Evolutionary conservation across 331 rosid genomes (phyloP).

Genomic region (Acacia pycnantha): DNA sequence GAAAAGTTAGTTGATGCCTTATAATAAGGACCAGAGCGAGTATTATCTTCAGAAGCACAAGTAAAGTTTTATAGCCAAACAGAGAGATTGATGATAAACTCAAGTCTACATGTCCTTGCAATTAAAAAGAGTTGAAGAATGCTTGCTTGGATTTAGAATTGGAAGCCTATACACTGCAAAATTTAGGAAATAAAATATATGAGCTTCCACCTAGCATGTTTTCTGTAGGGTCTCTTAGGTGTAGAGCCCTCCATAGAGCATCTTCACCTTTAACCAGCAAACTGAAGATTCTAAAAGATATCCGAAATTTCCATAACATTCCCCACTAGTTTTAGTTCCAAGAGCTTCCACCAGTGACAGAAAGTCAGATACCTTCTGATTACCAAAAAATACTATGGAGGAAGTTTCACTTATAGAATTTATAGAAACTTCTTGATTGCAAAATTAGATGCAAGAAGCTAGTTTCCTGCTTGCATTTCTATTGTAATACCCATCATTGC

Average conservation of each 20-base stretch:
- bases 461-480: background rate
- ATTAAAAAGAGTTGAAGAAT: background rate
- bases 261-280: background rate
- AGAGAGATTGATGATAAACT: background rate
- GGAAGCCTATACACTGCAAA: background rate
- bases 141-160: background rate
- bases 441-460: background rate
- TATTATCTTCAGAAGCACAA: background rate
- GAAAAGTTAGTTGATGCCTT: no score
- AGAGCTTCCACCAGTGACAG: background rate
- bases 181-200: background rate
- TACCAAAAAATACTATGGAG: background rate
- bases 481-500: background rate
- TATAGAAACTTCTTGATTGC: slow-evolving; percentile 1
- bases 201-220: background rate
- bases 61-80: background rate
- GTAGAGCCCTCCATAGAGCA: background rate
- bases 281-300: background rate
- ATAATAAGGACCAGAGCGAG: no score
- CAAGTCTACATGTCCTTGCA: background rate
- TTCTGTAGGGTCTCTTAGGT: background rate
- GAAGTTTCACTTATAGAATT: background rate
- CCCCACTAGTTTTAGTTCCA: slow-evolving; percentile 3
- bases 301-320: background rate
- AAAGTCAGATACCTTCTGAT: background rate